Percentiles rank a stretch among this genome's conserved stretches.
Evolutionary conservation across 1,139 yeast species (phyloP).

Genomic region (Lodderomyces margitis): DNA sequence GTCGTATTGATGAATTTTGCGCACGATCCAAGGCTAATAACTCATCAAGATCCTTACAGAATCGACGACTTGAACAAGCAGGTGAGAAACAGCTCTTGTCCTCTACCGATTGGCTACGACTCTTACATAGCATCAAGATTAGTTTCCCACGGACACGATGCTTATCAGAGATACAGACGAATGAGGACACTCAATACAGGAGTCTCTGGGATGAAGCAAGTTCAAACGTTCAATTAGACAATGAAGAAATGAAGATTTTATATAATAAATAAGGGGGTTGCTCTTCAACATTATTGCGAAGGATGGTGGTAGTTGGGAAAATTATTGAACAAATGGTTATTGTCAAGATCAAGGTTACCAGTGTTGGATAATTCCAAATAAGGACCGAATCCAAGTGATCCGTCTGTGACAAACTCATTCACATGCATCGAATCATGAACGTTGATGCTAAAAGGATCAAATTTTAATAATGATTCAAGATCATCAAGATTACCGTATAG

Average conservation of each 20-base stretch:
- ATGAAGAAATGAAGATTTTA: slow-evolving; percentile 2
- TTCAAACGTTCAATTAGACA: background rate
- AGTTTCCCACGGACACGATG: background rate
- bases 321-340: background rate
- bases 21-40: background rate
- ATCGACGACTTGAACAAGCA: background rate
- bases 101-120: background rate
- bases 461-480: slow-evolving; percentile 32
- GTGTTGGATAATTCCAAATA: slow-evolving; percentile 36
- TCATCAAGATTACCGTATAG: slow-evolving; percentile 14
- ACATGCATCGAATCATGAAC: slow-evolving; percentile 39
- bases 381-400: slow-evolving; percentile 63
- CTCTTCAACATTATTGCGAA: background rate
- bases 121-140: background rate
- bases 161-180: background rate
- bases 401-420: slow-evolving; percentile 66
- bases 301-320: background rate
- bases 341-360: background rate
- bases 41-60: background rate
- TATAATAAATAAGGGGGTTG: slow-evolving; percentile 1
- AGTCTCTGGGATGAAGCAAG: slow-evolving; percentile 5
- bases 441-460: slow-evolving; percentile 43
- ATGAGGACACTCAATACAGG: background rate
- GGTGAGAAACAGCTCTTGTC: background rate
- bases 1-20: slow-evolving; percentile 5